Base-by-base conservation (phyloP, 768 basidiomycete species). In the Phaeotremella fagi region DNA sequence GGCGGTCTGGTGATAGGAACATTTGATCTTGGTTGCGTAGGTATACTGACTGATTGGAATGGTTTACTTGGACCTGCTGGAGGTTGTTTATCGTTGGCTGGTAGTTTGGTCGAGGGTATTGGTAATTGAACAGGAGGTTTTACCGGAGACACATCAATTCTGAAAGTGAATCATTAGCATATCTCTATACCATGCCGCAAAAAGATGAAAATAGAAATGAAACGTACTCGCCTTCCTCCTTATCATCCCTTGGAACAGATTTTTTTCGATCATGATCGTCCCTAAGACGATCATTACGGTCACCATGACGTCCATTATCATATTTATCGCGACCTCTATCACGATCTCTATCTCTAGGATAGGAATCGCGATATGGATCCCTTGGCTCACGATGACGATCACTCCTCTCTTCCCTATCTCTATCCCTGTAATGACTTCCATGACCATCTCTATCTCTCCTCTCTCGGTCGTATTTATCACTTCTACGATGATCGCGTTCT, bases 191-290 rank as follows among this genome's bases (percentile, higher is more conserved):
- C 88, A 35, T 9, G 11, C n/a, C 9, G 9, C n/a, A n/a, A 41
- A 41, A 6, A 9, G 3, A 35, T 23, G 0, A 37, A 55, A 23
- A 6, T 33, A 18, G 54, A 36, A 52, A 28, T 35, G 54, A 62
- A 42, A 65, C 49, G 59, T 52, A 52, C 50, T 47, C 57, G 47
- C 90, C 90, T 86, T 76, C 92, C 89, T 94, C 90, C 79, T 87
- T 90, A 80, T 92, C 90, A 77, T 90, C 87, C 71, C 76, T 85
- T 61, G 88, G 87, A 12, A 82, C n/a, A n/a, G n/a, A 81, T 81
- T 80, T 18, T 9, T 50, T 36, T 57, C 48, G 42, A 53, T 54
- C 31, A 35, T 37, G 45, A 50, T 56, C 59, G 55, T 55, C 35
- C 50, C 56, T 61, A 50, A 43, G 38, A 48, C 51, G 49, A 62